A percentile compares a stretch with the other conserved stretches of the same genome.
These are phyloP conservation scores for Boletus fagicola DNA, from an alignment of 768 basidiomycete genomes.

Conservation along the genomic window DNA sequence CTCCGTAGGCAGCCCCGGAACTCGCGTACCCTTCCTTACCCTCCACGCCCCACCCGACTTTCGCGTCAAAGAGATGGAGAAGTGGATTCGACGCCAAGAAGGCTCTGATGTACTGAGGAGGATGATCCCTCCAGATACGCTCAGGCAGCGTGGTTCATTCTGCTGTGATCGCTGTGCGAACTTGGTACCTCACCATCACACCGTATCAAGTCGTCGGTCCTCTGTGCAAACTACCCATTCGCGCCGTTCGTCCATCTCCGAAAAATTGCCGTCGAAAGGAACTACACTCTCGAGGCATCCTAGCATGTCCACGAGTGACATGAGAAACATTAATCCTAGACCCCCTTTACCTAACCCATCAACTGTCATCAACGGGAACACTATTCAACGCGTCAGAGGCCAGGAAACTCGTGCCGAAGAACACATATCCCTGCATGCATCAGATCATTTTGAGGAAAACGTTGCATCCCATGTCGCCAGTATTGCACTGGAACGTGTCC, in stretches of 20 bases:
- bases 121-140: conserved; percentile 15
- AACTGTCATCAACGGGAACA: conserved; percentile 6
- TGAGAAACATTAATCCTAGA: not conserved
- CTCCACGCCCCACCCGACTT: conserved; percentile 71
- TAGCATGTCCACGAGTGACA: conserved; percentile 10
- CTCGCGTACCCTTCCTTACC: conserved; percentile 55
- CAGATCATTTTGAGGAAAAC: conserved; percentile 16
- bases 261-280: conserved; percentile 13
- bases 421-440: conserved; percentile 8
- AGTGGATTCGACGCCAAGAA: conserved; percentile 61
- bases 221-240: conserved; percentile 24
- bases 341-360: conserved; percentile 18
- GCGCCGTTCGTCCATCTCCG: conserved; percentile 28
- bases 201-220: conserved; percentile 28
- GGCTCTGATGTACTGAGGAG: conserved; percentile 27
- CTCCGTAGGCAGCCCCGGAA: conserved; percentile 39
- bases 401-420: conserved; percentile 24
- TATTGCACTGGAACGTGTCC: conserved; percentile 12
- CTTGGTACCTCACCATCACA: conserved; percentile 33
- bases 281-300: conserved; percentile 22
- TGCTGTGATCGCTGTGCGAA: conserved; percentile 37
- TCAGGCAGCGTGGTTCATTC: conserved; percentile 30
- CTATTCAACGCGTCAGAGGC: conserved; percentile 5
- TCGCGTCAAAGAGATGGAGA: conserved; percentile 75
- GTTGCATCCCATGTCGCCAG: conserved; percentile 7